Evolutionary conservation across 441 rosid genomes (phyloP).

Genomic region (Populus hybrid): DNA sequence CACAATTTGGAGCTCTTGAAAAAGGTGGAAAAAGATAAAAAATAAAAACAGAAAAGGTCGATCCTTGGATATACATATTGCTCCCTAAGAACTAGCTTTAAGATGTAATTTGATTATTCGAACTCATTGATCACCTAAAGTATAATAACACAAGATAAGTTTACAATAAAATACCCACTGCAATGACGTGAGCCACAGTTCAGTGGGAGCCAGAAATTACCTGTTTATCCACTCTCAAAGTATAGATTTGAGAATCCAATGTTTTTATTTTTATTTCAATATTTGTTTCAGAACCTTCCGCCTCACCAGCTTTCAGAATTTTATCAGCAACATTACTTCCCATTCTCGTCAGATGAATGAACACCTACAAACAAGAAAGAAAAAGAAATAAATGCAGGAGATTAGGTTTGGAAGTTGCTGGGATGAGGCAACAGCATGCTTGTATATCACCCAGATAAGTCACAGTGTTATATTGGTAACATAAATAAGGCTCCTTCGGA

Average conservation of each 20-base stretch:
- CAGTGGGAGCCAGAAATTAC: constrained; percentile 33
- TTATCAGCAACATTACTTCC: constrained; percentile 49
- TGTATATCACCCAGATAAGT: background rate
- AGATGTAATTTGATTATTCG: background rate
- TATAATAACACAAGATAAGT: too few species aligned
- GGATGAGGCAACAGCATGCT: background rate
- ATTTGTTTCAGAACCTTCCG: constrained; percentile 54
- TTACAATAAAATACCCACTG: background rate
- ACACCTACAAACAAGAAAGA: constrained; percentile 18
- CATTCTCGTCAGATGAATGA: constrained; percentile 41
- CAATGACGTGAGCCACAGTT: background rate
- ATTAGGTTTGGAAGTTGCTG: background rate
- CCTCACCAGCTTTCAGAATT: constrained; percentile 32
- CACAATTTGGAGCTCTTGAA: background rate
- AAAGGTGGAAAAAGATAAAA: background rate
- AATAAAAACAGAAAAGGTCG: background rate
- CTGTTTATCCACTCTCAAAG: constrained; percentile 85
- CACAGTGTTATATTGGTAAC: background rate
- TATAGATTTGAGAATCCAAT: constrained; percentile 86
- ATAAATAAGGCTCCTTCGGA: background rate
- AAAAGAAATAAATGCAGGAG: background rate
- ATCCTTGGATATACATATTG: background rate
- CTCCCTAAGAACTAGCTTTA: background rate
- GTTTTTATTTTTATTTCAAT: constrained; percentile 91
- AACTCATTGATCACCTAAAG: too few species aligned